These are phyloP conservation scores for Pleurotus tuber-regium DNA, from an alignment of 768 basidiomycete genomes.

Conservation along the genomic window DNA sequence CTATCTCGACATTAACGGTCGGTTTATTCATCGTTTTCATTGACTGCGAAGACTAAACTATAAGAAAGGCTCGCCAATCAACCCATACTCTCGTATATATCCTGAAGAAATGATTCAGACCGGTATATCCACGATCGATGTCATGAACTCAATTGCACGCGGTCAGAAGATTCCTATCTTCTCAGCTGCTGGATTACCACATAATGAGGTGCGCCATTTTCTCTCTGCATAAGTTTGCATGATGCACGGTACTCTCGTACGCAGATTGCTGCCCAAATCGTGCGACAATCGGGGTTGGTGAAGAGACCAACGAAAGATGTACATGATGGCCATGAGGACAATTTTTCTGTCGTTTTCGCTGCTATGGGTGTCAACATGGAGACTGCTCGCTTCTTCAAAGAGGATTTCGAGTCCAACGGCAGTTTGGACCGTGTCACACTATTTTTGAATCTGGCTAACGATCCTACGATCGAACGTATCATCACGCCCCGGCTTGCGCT, in stretches of 20 bases:
- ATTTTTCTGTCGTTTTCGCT: slow-evolving; percentile 99
- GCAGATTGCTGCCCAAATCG: slow-evolving; percentile 99
- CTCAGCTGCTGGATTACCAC: slow-evolving; percentile 96
- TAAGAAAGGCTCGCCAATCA: slow-evolving; percentile 88
- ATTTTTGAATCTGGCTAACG: slow-evolving; percentile 98
- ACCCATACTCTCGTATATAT: slow-evolving; percentile 97
- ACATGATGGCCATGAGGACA: slow-evolving; percentile 98
- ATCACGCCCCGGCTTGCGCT: slow-evolving; percentile 97
- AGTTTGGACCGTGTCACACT: slow-evolving; percentile 95
- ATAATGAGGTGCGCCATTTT: slow-evolving; percentile 88
- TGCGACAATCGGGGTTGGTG: slow-evolving; percentile 97
- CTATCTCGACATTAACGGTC: slow-evolving; percentile 98
- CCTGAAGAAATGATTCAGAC: slow-evolving; percentile 99
- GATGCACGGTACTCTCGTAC: background rate
- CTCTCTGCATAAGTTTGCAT: slow-evolving; percentile 1
- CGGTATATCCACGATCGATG: slow-evolving; percentile 97
- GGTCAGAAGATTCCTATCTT: slow-evolving; percentile 99
- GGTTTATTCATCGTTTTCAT: slow-evolving; percentile 23
- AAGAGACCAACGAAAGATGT: slow-evolving; percentile 96
- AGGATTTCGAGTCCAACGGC: slow-evolving; percentile 99
- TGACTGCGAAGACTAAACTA: background rate
- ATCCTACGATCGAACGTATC: slow-evolving; percentile 99
- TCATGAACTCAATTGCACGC: slow-evolving; percentile 98
- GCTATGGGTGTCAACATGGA: slow-evolving; percentile 99
- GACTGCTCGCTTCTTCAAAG: slow-evolving; percentile 99